phyloP scores from a whole-genome alignment of 169 alveolate species.

The Theileria annulata region DNA sequence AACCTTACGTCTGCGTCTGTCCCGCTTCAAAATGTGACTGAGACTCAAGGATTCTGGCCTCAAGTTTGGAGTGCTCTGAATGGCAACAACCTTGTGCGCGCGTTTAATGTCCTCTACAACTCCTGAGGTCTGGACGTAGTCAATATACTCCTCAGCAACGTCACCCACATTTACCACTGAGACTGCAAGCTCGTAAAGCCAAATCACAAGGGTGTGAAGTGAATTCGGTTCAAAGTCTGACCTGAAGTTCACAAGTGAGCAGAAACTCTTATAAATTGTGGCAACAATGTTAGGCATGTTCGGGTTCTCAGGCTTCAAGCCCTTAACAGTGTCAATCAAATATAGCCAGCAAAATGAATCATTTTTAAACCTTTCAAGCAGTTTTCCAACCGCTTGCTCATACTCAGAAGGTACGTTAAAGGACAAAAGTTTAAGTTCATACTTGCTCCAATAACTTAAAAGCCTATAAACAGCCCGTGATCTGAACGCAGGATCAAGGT shows the following conservation, averaged over 20 bases:
- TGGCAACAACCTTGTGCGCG: constrained; percentile 60
- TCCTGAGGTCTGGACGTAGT: constrained; percentile 61
- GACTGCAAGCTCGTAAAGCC: constrained; percentile 57
- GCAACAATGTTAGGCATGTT: constrained; percentile 8
- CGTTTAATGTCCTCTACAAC: constrained; percentile 60
- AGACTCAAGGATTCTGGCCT: constrained; percentile 41
- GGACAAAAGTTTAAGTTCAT: constrained; percentile 53
- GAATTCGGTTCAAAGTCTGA: constrained; percentile 21
- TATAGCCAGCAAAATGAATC: constrained; percentile 58
- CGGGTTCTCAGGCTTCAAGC: constrained; percentile 25
- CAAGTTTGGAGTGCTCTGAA: constrained; percentile 19
- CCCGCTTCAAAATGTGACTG: constrained; percentile 46
- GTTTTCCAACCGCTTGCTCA: constrained; percentile 43
- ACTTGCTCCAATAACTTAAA: constrained; percentile 58
- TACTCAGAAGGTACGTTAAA: constrained; percentile 23
- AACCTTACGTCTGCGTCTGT: constrained; percentile 51
- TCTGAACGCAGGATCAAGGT: constrained; percentile 28
- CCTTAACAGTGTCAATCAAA: constrained; percentile 53
- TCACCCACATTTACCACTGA: constrained; percentile 27
- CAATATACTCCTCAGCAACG: constrained; percentile 54
- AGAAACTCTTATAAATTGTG: constrained; percentile 22
- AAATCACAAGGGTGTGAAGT: constrained; percentile 45
- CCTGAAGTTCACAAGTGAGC: constrained; percentile 18
- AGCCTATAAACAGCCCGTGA: constrained; percentile 52
- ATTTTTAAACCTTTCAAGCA: constrained; percentile 30